Base-by-base conservation (phyloP, 2,329 filamentous ascomycete species). In the Eutypa lata region DNA sequence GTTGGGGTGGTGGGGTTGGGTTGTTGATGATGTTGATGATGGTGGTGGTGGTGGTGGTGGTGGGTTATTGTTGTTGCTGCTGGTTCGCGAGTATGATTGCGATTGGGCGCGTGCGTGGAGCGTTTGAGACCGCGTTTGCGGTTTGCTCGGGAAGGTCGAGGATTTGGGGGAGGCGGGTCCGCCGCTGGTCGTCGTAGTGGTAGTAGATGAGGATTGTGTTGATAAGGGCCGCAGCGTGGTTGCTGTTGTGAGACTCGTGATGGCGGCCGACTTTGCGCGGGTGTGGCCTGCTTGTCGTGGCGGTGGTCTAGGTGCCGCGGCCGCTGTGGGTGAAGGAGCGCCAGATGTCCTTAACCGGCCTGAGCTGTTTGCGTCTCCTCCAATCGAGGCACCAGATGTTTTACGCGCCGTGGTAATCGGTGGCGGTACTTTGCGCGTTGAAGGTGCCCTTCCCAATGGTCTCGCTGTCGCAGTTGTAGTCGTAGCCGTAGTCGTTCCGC, bases 181-280 rank as follows among this genome's bases (percentile, higher is more conserved):
- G 35, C 13, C 35, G 35, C n/a, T 31, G 26, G 6, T 31, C 10
- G 26, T 31, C 26, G 26, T 10, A 31, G 26, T 31, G 26, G 26
- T 60, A 13, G 63, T 54, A 13, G 61, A 58, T n/a, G 69, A 49
- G 47, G 50, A 44, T 50, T 55, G 53, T 18, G 55, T 38, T 2
- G 61, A 55, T 40, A 55, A 61, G 4, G 74, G 74, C 2, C 72
- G 71, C 13, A 76, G 67, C 16, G 68, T 71, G 0, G 73, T 74
- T 3, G 69, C 67, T 28, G 68, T 49, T 13, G 69, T 70, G 14
- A 76, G 68, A 5, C 67, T 56, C 2, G 73, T 74, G 4, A 69
- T 70, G 4, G 70, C 70, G 4, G 70, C 72, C n/a, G 73, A 75
- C 58, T 68, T 73, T n/a, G 73, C 68, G 47, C 75, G 69, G 10